A percentile compares a stretch with the other conserved stretches of the same genome.
These are phyloP conservation scores for Trichoderma cornu-damae DNA, from an alignment of 2,329 filamentous ascomycete genomes.

Conservation along the genomic window DNA sequence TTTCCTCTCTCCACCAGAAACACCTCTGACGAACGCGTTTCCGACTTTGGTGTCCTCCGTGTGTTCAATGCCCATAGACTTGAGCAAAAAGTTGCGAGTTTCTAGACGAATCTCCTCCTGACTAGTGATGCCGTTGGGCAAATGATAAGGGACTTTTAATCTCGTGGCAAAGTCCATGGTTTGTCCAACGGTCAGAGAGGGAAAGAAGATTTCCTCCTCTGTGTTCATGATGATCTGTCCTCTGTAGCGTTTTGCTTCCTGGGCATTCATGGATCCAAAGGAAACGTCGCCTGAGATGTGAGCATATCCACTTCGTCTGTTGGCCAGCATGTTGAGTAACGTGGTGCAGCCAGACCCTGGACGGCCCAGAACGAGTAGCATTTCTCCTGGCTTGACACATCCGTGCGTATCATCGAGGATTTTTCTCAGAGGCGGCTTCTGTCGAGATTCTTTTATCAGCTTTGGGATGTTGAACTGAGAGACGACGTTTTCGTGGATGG, in stretches of 20 bases:
- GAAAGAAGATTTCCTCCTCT: slow-evolving; percentile 61
- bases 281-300: slow-evolving; percentile 54
- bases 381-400: slow-evolving; percentile 67
- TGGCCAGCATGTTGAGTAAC: slow-evolving; percentile 63
- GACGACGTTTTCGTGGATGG: slow-evolving; percentile 60
- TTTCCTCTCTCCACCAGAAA: slow-evolving; percentile 64
- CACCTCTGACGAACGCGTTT: slow-evolving; percentile 60
- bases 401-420: slow-evolving; percentile 62
- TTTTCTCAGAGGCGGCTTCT: slow-evolving; percentile 55
- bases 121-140: slow-evolving; percentile 40
- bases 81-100: slow-evolving; percentile 50
- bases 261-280: slow-evolving; percentile 49
- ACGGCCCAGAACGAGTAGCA: slow-evolving; percentile 64
- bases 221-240: slow-evolving; percentile 65
- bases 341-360: slow-evolving; percentile 68
- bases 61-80: slow-evolving; percentile 54
- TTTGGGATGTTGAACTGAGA: slow-evolving; percentile 54
- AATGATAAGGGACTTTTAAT: slow-evolving; percentile 49
- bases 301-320: slow-evolving; percentile 56
- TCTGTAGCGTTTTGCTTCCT: slow-evolving; percentile 45
- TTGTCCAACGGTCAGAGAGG: slow-evolving; percentile 64
- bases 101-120: slow-evolving; percentile 43
- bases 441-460: slow-evolving; percentile 47
- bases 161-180: slow-evolving; percentile 66
- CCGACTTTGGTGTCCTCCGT: slow-evolving; percentile 62